Conservation (phyloP, 1,284 basidiomycete species). For the Cryptococcus floricola region DNA sequence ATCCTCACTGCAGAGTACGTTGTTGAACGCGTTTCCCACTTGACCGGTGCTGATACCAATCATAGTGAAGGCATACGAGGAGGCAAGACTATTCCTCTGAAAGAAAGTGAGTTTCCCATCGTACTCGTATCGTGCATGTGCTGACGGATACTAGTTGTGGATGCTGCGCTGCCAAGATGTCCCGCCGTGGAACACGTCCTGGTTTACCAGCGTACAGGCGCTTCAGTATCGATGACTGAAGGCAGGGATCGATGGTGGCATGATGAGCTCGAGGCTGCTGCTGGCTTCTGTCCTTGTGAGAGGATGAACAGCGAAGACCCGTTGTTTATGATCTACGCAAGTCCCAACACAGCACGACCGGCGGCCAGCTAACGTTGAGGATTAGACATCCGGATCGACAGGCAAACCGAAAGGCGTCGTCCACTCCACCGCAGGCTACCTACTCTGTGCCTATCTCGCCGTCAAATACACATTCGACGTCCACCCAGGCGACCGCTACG, state of each 20-base stretch:
- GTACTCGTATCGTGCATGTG: neutral
- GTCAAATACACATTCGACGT: constrained; percentile 97
- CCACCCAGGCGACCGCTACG: constrained; percentile 85
- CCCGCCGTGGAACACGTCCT: constrained; percentile 85
- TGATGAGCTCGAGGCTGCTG: constrained; percentile 77
- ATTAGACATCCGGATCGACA: constrained; percentile 90
- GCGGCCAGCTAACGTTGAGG: neutral
- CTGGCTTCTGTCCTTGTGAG: constrained; percentile 82
- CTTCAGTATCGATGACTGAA: constrained; percentile 71
- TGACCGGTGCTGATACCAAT: constrained; percentile 57
- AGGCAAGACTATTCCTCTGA: constrained; percentile 92
- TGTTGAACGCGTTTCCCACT: no score
- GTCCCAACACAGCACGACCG: constrained; percentile 37
- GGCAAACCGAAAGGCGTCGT: constrained; percentile 97
- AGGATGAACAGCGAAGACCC: constrained; percentile 88
- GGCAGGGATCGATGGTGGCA: constrained; percentile 97
- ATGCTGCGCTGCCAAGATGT: constrained; percentile 82
- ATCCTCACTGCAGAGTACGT: constrained; percentile 79
- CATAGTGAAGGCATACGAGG: constrained; percentile 78
- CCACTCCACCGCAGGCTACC: constrained; percentile 89
- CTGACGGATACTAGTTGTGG: constrained; percentile 59
- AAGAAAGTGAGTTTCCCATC: constrained; percentile 57
- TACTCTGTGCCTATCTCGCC: constrained; percentile 83
- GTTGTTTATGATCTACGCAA: constrained; percentile 92
- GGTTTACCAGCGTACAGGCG: constrained; percentile 85